Conservation (phyloP, 148 eudicot species). For the Silene latifolia region DNA sequence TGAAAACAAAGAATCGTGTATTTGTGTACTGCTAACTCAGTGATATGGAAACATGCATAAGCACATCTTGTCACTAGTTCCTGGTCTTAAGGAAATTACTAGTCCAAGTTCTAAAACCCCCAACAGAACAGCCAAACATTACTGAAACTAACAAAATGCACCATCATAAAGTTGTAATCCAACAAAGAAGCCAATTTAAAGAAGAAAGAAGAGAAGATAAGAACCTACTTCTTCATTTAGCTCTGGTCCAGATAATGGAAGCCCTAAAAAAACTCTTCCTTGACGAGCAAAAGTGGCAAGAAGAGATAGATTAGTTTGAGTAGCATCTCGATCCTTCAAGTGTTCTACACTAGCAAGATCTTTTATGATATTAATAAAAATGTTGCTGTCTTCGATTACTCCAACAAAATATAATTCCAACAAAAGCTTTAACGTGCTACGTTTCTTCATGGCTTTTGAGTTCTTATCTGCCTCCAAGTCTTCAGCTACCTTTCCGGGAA, state of each 20-base stretch:
- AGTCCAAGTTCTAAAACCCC: background rate
- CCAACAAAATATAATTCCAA: slow-evolving; percentile 90
- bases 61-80: too few relatives aligned
- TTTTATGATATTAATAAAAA: slow-evolving; percentile 74
- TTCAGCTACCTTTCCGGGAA: slow-evolving; percentile 80
- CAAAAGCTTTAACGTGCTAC: slow-evolving; percentile 88
- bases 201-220: background rate
- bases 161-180: background rate
- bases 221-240: slow-evolving; percentile 68
- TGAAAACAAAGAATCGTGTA: background rate
- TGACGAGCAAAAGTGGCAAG: slow-evolving; percentile 93
- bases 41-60: too few relatives aligned
- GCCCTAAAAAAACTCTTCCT: slow-evolving; percentile 84
- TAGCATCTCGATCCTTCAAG: slow-evolving; percentile 88
- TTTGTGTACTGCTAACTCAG: background rate
- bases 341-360: slow-evolving; percentile 83
- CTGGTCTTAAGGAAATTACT: too few relatives aligned
- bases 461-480: slow-evolving; percentile 80
- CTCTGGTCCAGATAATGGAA: slow-evolving; percentile 74
- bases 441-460: slow-evolving; percentile 88
- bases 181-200: background rate
- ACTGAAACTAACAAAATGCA: background rate
- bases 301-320: slow-evolving; percentile 93
- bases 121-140: background rate
- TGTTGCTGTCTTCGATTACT: slow-evolving; percentile 68